Base-by-base conservation (phyloP, 2,329 filamentous ascomycete genomes). In the Leptoxyphium fumago region DNA sequence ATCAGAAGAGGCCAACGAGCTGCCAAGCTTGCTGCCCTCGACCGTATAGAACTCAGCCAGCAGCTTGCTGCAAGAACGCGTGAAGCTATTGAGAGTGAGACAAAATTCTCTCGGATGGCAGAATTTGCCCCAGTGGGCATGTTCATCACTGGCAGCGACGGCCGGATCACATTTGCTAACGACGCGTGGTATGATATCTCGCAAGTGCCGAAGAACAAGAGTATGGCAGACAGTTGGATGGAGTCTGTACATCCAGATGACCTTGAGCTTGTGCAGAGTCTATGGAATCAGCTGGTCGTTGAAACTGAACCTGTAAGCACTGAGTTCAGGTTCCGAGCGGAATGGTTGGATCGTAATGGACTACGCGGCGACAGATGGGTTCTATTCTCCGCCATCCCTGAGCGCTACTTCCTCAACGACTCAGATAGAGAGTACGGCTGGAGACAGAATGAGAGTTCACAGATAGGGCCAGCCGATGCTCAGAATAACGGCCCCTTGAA, bases 101-200 rank as follows among this genome's bases (percentile, higher is more conserved):
- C 82, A 29, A 80, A 81, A 46, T 91, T 91, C 57, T 85, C 82
- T 1, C 73, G 83, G 39, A 87, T 91, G 82, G 83, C 84, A 2
- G 84, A 88, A 56, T 84, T 86, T 50, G 82, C 83, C 0, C 84
- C 84, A 0, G 84, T 88, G 1, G 85, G 84, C 26, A 81, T 93
- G 65, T 89, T 89, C 59, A 88, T 91, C 51, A 82, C 83, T n/a
- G 75, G 86, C 55, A 71, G 75, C 0, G 61, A 69, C 36, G 84
- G 85, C 2, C 67, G 73, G 18, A 83, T 91, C 52, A 83, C 74
- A 9, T 91, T 85, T 57, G 84, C 80, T 58, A 93, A 93, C 57
- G 82, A 88, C 49, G 84, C 82, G 57, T 91, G 71, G 71, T 74
- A 73, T 48, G 69, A 73, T 50, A 83, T 87, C 29, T 81, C 81